These are phyloP conservation scores for Ceratocystis huliohia DNA, from an alignment of 2,329 filamentous ascomycete genomes.

Conservation along the genomic window DNA sequence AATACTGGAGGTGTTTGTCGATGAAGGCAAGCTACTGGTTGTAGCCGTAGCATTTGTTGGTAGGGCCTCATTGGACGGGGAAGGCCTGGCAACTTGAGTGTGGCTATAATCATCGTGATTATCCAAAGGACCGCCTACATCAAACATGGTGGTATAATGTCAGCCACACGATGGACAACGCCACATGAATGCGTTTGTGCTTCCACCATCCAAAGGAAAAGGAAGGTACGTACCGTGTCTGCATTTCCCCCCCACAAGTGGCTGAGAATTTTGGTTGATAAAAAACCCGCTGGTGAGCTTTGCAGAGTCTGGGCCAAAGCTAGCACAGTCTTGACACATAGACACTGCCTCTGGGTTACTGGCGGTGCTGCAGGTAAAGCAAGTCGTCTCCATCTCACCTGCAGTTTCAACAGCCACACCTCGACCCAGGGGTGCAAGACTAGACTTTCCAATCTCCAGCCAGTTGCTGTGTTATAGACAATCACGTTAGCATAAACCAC, in stretches of 20 bases:
- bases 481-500: neutral
- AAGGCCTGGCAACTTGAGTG: neutral
- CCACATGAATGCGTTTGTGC: neutral
- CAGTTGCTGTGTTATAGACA: slow-evolving; percentile 12
- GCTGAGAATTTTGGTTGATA: slow-evolving; percentile 10
- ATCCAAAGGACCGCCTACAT: slow-evolving; percentile 15
- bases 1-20: neutral
- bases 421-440: slow-evolving; percentile 16
- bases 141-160: neutral
- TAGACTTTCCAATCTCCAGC: slow-evolving; percentile 17
- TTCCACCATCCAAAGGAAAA: neutral
- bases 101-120: neutral
- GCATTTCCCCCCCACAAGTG: slow-evolving; percentile 15
- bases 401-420: slow-evolving; percentile 13
- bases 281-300: slow-evolving; percentile 19
- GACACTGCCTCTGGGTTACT: neutral
- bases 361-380: slow-evolving; percentile 1
- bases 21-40: neutral
- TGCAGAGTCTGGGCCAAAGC: neutral
- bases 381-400: slow-evolving; percentile 8
- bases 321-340: slow-evolving; percentile 15
- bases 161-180: slow-evolving; percentile 2
- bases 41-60: neutral
- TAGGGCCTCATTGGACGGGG: neutral
- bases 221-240: slow-evolving; percentile 15